A percentile compares a stretch with the other conserved stretches of the same genome.
Evolutionary conservation across 176 grass and related monocot species (phyloP).

Genomic region (Pontederia crassipes): DNA sequence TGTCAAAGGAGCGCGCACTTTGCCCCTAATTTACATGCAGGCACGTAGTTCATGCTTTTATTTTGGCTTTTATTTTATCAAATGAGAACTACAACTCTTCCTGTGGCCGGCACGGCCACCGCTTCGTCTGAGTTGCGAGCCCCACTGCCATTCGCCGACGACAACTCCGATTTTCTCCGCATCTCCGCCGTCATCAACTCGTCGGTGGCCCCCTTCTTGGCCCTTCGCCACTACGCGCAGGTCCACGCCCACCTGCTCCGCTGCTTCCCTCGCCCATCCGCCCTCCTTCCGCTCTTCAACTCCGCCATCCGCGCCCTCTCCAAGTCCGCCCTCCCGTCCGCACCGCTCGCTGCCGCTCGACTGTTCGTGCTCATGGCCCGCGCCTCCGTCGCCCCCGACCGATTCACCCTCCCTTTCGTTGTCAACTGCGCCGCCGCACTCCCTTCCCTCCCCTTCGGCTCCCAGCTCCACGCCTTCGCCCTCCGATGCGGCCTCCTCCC

Average conservation of each 20-base stretch:
- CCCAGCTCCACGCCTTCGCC: conserved; percentile 45
- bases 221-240: conserved; percentile 8
- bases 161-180: neutral
- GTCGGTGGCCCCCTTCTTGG: conserved; percentile 18
- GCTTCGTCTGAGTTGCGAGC: neutral
- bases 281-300: conserved; percentile 28
- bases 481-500: conserved; percentile 42
- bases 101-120: too few species aligned
- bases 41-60: too few species aligned
- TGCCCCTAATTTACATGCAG: too few species aligned
- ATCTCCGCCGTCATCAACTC: conserved; percentile 24
- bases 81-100: too few species aligned
- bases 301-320: conserved; percentile 31
- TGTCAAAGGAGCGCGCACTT: too few species aligned
- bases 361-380: conserved; percentile 47
- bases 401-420: conserved; percentile 58
- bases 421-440: conserved; percentile 53
- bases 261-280: conserved; percentile 10
- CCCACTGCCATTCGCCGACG: too few species aligned
- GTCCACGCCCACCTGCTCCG: conserved; percentile 44
- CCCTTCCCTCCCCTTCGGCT: conserved; percentile 24
- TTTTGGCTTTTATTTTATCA: too few species aligned
- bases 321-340: conserved; percentile 29
- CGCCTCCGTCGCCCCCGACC: conserved; percentile 33
- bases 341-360: conserved; percentile 29